A percentile compares a stretch with the other conserved stretches of the same genome.
phyloP scores from a whole-genome alignment of 2,329 filamentous ascomycete genomes.

The Pseudocercospora cruenta region DNA sequence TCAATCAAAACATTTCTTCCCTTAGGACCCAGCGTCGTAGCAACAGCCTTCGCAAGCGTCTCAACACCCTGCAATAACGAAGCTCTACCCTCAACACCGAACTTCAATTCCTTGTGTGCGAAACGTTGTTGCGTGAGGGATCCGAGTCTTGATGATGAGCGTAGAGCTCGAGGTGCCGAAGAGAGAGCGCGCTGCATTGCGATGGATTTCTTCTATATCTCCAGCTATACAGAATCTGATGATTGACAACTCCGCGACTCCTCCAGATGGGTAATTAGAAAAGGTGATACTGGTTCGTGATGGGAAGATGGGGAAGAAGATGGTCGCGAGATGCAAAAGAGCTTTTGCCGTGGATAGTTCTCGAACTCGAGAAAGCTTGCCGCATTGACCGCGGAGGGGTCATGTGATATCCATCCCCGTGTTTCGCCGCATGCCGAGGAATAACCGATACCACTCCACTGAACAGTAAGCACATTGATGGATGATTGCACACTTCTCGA shows the following conservation, averaged over 20 bases:
- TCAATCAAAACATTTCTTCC: constrained; percentile 98
- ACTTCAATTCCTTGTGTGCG: constrained; percentile 99
- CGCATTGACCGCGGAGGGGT: background rate
- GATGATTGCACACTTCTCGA: background rate
- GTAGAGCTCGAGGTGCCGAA: constrained; percentile 75
- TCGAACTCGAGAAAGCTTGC: background rate
- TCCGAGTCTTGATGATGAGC: constrained; percentile 63
- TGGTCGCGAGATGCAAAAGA: constrained; percentile 7
- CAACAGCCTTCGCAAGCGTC: constrained; percentile 92
- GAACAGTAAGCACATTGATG: too few relatives aligned
- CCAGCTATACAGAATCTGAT: too few relatives aligned
- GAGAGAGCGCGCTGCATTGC: constrained; percentile 95
- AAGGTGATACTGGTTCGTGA: too few relatives aligned
- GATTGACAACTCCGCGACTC: constrained; percentile 18
- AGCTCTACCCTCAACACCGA: constrained; percentile 91
- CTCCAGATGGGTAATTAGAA: too few relatives aligned
- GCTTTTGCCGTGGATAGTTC: constrained; percentile 8
- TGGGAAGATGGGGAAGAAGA: background rate
- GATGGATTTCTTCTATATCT: too few relatives aligned
- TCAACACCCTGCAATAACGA: constrained; percentile 91
- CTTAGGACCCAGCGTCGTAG: constrained; percentile 95
- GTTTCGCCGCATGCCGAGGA: background rate
- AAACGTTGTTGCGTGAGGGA: constrained; percentile 88
- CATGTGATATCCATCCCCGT: background rate
- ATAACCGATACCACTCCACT: background rate